These are phyloP conservation scores for Tilletia walkeri DNA, from an alignment of 1,284 basidiomycete species.

Conservation along the genomic window DNA sequence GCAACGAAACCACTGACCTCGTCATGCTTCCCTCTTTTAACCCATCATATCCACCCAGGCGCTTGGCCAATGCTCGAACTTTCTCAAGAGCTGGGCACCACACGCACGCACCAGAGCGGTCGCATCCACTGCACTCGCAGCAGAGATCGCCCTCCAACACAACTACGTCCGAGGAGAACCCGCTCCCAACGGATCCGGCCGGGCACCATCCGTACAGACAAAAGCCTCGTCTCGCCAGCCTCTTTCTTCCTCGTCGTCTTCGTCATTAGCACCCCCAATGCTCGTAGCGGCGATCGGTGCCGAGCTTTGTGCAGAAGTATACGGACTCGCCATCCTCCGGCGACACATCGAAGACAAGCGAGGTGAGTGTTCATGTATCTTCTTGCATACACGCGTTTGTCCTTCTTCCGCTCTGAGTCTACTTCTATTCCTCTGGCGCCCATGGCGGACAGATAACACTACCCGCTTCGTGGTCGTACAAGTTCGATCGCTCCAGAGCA, in stretches of 20 bases:
- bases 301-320: conserved; percentile 11
- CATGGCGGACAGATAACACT: neutral
- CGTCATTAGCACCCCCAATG: too few relatives aligned
- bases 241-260: too few relatives aligned
- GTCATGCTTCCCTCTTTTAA: neutral
- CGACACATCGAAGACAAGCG: neutral
- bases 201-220: neutral
- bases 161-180: neutral
- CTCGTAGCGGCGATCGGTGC: conserved; percentile 8
- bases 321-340: neutral
- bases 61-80: conserved; percentile 7
- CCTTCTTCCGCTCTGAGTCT: neutral
- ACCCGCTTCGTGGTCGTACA: conserved; percentile 1
- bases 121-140: conserved; percentile 4
- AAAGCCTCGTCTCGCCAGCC: neutral
- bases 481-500: conserved; percentile 1
- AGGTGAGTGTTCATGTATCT: neutral
- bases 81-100: neutral
- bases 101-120: neutral
- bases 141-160: neutral
- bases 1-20: neutral
- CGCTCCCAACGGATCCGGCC: neutral
- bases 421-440: too few relatives aligned
- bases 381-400: neutral
- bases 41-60: neutral